Evolutionary conservation across 495 filamentous ascomycete species (phyloP), one percentile per base, ranked within the genome.

Genomic region (Aspergillus conjunctus): DNA sequence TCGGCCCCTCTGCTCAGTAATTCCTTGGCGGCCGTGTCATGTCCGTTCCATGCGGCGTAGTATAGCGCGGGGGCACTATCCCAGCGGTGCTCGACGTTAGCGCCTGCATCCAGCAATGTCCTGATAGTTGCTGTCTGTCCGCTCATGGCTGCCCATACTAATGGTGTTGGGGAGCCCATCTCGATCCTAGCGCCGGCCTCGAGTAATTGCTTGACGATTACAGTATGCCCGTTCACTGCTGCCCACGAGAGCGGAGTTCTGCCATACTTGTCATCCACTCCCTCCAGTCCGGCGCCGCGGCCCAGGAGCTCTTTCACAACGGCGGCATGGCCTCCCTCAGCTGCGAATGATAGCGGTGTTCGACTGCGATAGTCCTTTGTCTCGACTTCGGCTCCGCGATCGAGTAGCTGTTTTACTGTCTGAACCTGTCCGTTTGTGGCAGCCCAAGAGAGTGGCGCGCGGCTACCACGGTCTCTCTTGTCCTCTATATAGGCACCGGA

Each of bases 161-260:
- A 37, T 12, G 33, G 33, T 37, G 33, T 37, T 37, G 33, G 33
- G 12, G 6, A 37, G 33, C 12, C 33, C 7, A 12, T 9, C 17
- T 68, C 65, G 32, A 68, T 20, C 43, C 71, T 59, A 10, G 66
- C 63, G 30, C 52, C 53, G 44, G 17, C 30, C 11, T 46, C 52
- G 31, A 68, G 46, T 21, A 68, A 62, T 26, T 63, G 46, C 30
- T 53, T 65, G 4, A 61, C 80, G 51, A 77, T 50, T 14, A 26
- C 54, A 17, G 59, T 46, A 51, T 77, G 60, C 9, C 74, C 76
- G n/a, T 62, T 59, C 33, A 20, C 33, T 10, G 70, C 71, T 4
- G 76, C 76, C 49, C 51, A 68, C 11, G 63, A 71, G 4, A 80
- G 61, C 26, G 74, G 70, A 45, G 75, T 73, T 39, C 51, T 50